Percentiles rank a stretch among this genome's conserved stretches.
Evolutionary conservation across 2,329 filamentous ascomycete genomes (phyloP).

Genomic region (Colletotrichum caudatum): DNA sequence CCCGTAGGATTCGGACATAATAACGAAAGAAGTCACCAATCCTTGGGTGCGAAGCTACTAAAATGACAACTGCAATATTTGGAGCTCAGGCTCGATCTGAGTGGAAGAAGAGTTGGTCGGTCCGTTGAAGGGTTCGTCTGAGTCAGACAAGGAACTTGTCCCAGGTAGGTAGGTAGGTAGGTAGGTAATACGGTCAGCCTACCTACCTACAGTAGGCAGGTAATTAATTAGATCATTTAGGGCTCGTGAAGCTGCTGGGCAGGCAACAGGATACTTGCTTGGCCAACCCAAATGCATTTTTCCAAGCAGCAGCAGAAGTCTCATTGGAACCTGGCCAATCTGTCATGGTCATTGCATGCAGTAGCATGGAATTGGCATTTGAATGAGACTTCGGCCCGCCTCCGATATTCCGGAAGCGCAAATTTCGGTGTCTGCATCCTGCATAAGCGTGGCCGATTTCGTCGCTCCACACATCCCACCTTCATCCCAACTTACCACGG

Average conservation of each 20-base stretch:
- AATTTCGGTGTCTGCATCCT: conserved; percentile 34
- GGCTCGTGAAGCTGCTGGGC: neutral
- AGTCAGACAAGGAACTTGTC: conserved; percentile 28
- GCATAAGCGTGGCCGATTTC: conserved; percentile 40
- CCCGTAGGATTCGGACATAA: conserved; percentile 7
- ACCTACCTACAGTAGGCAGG: neutral
- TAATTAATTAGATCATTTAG: neutral
- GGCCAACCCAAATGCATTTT: neutral
- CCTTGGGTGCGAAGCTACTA: neutral
- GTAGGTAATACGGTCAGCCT: conserved; percentile 9
- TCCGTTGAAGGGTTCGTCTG: conserved; percentile 20
- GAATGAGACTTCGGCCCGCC: conserved; percentile 35
- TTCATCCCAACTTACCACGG: conserved; percentile 38
- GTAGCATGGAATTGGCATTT: conserved; percentile 18
- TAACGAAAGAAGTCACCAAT: neutral
- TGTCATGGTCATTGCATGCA: conserved; percentile 10
- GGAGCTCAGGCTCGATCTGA: conserved; percentile 1
- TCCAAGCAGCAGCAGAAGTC: conserved; percentile 1
- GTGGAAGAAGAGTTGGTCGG: conserved; percentile 7
- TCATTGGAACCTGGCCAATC: neutral
- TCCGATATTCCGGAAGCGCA: conserved; percentile 40
- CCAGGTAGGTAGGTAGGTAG: conserved; percentile 28
- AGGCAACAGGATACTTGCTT: too few species aligned
- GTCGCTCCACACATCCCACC: conserved; percentile 40
- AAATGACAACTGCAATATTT: neutral